A percentile compares a stretch with the other conserved stretches of the same genome.
Conservation (phyloP, 139 green algal species). For the Closterium sp. region DNA sequence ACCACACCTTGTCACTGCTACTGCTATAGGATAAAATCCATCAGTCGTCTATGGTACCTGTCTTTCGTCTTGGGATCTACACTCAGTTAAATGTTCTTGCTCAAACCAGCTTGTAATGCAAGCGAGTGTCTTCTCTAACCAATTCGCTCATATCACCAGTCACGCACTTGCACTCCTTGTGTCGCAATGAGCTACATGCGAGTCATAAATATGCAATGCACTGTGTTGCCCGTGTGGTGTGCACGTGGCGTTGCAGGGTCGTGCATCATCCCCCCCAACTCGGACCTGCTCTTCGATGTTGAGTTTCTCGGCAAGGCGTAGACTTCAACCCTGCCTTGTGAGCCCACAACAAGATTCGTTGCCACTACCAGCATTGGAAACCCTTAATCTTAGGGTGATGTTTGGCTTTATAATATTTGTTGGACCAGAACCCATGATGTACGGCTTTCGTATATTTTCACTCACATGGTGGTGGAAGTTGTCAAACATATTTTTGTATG, state of each 20-base stretch:
- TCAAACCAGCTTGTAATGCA: not conserved
- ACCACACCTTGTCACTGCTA: not conserved
- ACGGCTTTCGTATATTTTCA: too few relatives aligned
- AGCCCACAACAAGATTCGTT: too few relatives aligned
- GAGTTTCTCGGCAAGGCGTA: slow-evolving; percentile 50
- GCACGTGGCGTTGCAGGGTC: not conserved
- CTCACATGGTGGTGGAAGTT: too few relatives aligned
- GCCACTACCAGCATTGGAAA: too few relatives aligned
- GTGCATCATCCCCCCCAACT: slow-evolving; percentile 55
- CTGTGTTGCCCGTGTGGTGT: not conserved
- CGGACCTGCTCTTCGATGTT: slow-evolving; percentile 47
- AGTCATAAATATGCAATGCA: not conserved
- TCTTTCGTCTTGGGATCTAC: not conserved
- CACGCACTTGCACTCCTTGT: not conserved
- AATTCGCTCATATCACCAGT: not conserved
- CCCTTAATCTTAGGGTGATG: too few relatives aligned
- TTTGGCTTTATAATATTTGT: too few relatives aligned
- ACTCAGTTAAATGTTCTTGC: not conserved
- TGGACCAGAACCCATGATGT: too few relatives aligned
- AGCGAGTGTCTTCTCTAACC: not conserved
- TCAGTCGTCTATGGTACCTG: not conserved
- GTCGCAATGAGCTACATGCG: not conserved
- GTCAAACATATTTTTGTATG: too few relatives aligned
- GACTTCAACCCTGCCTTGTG: not conserved
- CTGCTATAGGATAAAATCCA: too few relatives aligned